Evolutionary conservation across 2,329 filamentous ascomycete genomes (phyloP), one percentile per base, ranked within the genome.

Genomic region (Sclerotinia borealis): DNA sequence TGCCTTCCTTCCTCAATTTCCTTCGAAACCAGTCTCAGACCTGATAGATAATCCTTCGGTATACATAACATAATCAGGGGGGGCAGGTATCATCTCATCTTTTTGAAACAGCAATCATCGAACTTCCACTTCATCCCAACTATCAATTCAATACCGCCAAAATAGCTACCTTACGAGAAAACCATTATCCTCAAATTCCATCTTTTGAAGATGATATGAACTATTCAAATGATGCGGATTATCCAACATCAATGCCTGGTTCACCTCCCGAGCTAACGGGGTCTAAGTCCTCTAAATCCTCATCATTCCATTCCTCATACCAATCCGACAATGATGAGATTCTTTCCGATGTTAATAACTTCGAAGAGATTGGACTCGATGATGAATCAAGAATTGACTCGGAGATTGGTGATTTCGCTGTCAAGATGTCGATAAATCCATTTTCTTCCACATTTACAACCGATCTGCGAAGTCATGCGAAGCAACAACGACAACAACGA

Each of bases 291-390:
- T 96, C 91, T 68, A 96, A 95, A 77, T 92, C 92, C 34, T 96
- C 91, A 6, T 96, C 92, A 56, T 90, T 93, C 72, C 89, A 88
- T 70, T 96, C 92, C 43, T 87, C 89, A 63, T 87, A 85, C 66
- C 89, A 87, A 59, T 79, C 85, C 71, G 89, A 92, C 71, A 90
- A 91, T 70, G 86, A 88, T 72, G 85, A 82, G 69, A 82, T 86
- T 58, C 79, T 90, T 51, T 82, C 86, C 59, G 91, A 96, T 73
- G 84, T 89, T 64, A 87, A 86, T 67, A 87, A 97, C 75, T 97
- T 97, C 72, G 93, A 98, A 75, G 93, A 97, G 68, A 96, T 97
- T 74, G 91, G 90, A 15, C 85, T 98, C 36, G 89, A 92, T 65
- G 88, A 90, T 70, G 87, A 92, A 71, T 79, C 60, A 17, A 65